A percentile compares a stretch with the other conserved stretches of the same genome.
Evolutionary conservation across 331 rosid genomes (phyloP).

Genomic region (Erythrophleum ivorense): DNA sequence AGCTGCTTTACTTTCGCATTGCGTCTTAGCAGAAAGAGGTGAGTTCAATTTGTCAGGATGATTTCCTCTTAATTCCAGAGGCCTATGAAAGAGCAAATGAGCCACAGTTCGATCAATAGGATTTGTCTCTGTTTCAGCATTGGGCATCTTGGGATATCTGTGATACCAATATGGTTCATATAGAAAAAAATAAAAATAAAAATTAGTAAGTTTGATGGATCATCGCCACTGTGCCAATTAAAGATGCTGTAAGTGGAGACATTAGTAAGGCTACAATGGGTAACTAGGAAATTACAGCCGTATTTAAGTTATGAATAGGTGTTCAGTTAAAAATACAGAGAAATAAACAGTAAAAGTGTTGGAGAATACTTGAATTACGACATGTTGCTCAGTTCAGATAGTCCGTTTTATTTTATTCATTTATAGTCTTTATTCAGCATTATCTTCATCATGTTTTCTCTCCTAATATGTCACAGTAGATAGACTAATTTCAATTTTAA

Average conservation of each 20-base stretch:
- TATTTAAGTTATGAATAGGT: background rate
- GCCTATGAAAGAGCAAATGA: constrained; percentile 86
- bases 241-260: background rate
- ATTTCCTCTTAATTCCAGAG: constrained; percentile 60
- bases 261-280: background rate
- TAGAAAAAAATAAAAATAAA: background rate
- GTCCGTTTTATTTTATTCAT: background rate
- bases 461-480: background rate
- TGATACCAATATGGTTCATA: constrained; percentile 40
- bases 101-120: constrained; percentile 90
- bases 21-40: constrained; percentile 52
- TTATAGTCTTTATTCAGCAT: background rate
- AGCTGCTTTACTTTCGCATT: constrained; percentile 49
- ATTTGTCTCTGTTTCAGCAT: constrained; percentile 83
- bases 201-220: background rate
- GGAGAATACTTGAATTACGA: background rate
- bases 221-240: background rate
- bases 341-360: background rate
- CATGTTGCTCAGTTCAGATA: background rate
- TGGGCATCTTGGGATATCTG: constrained; percentile 58
- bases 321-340: background rate
- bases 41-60: constrained; percentile 54
- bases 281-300: background rate
- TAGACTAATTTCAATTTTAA: background rate
- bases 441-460: background rate